Evolutionary conservation across 1,284 basidiomycete genomes (phyloP).

Genomic region (Sutorius eximius): DNA sequence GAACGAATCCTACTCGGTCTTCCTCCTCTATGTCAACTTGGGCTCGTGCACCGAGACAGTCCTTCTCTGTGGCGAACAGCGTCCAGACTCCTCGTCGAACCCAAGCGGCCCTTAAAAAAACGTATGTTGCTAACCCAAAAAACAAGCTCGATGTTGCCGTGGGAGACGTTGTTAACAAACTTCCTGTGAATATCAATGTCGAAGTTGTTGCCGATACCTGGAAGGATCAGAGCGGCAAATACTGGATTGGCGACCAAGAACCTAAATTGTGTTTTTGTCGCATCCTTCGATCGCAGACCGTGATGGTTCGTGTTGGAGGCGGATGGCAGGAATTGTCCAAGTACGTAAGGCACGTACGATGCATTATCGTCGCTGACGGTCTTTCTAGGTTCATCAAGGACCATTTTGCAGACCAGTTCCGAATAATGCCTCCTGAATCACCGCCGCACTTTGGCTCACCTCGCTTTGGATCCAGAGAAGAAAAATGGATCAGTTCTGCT

Average conservation of each 20-base stretch:
- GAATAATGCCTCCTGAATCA: constrained; percentile 59
- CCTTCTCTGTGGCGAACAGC: constrained; percentile 46
- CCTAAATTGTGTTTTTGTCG: constrained; percentile 89
- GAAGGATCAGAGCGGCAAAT: constrained; percentile 91
- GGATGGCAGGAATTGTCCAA: constrained; percentile 92
- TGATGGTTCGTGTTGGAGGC: constrained; percentile 94
- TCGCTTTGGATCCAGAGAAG: constrained; percentile 50
- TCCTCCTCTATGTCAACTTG: constrained; percentile 56
- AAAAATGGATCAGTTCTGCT: constrained; percentile 81
- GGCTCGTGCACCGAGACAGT: constrained; percentile 65
- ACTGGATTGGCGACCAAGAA: constrained; percentile 91
- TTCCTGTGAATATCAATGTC: constrained; percentile 84
- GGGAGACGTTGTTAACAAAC: constrained; percentile 84
- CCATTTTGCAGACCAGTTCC: constrained; percentile 81
- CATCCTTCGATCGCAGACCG: constrained; percentile 87
- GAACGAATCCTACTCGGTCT: constrained; percentile 42
- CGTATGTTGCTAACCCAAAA: constrained; percentile 83
- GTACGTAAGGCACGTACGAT: constrained; percentile 45
- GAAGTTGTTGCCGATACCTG: constrained; percentile 81
- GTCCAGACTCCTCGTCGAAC: constrained; percentile 44
- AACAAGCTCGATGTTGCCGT: constrained; percentile 91
- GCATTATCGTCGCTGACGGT: neutral
- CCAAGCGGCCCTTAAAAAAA: constrained; percentile 47
- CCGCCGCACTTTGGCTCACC: constrained; percentile 43
- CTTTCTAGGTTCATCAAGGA: constrained; percentile 74